Evolutionary conservation across 768 basidiomycete species (phyloP).

Genomic region (Suillus discolor): DNA sequence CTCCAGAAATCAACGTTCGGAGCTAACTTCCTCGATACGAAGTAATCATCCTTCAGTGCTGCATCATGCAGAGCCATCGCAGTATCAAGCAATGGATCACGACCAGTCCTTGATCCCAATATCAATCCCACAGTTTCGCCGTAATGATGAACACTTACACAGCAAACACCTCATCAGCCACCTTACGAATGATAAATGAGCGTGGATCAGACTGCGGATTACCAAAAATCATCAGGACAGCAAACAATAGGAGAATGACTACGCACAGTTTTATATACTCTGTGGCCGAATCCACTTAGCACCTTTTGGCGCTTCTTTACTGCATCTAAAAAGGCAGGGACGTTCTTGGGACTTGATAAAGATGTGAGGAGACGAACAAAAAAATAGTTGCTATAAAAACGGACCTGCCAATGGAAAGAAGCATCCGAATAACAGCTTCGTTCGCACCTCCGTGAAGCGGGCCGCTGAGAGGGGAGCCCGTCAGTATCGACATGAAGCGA

Average conservation of each 20-base stretch:
- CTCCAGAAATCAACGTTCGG: slow-evolving; percentile 95
- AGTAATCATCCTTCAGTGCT: slow-evolving; percentile 91
- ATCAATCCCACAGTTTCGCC: background rate
- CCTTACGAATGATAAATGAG: slow-evolving; percentile 88
- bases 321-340: slow-evolving; percentile 81
- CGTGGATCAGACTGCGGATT: slow-evolving; percentile 77
- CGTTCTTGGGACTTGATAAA: slow-evolving; percentile 68
- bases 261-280: slow-evolving; percentile 75
- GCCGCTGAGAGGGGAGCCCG: slow-evolving; percentile 13
- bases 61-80: slow-evolving; percentile 88
- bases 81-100: slow-evolving; percentile 82
- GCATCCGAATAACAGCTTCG: slow-evolving; percentile 94
- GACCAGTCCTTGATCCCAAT: slow-evolving; percentile 62
- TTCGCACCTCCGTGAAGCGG: slow-evolving; percentile 75
- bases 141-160: slow-evolving; percentile 50
- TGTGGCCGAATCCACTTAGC: slow-evolving; percentile 88
- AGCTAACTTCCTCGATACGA: slow-evolving; percentile 75
- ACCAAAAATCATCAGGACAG: slow-evolving; percentile 2
- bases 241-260: background rate
- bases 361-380: background rate
- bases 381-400: slow-evolving; percentile 21
- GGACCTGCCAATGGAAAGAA: slow-evolving; percentile 82
- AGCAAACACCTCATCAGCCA: slow-evolving; percentile 89
- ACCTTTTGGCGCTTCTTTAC: slow-evolving; percentile 90
- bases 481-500: background rate